A percentile compares a stretch with the other conserved stretches of the same genome.
Evolutionary conservation across 2,329 filamentous ascomycete species (phyloP).

Genomic region (Aspergillus quadricinctus): DNA sequence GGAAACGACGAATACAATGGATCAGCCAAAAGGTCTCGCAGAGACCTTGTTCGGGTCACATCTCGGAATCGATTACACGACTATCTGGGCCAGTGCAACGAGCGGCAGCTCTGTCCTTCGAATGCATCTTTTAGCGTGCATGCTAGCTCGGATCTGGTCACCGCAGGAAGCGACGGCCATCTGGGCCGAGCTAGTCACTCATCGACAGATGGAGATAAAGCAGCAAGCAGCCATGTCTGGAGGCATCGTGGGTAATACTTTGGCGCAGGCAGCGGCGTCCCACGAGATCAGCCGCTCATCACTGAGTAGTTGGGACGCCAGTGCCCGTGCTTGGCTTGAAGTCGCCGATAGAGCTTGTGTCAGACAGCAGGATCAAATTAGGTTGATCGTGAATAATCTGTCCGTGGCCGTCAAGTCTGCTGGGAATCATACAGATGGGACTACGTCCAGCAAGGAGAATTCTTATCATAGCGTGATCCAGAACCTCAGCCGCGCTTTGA

Average conservation of each 20-base stretch:
- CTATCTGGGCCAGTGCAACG: conserved; percentile 2
- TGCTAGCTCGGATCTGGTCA: neutral
- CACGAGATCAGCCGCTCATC: neutral
- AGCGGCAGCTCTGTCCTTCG: neutral
- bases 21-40: neutral
- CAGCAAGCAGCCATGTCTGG: neutral
- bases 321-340: too few relatives aligned
- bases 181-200: neutral
- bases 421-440: too few relatives aligned
- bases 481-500: too few relatives aligned
- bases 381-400: too few relatives aligned
- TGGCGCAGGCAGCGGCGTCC: neutral
- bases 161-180: neutral
- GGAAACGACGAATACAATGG: neutral
- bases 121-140: neutral
- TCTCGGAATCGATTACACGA: conserved; percentile 6
- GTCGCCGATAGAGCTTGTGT: too few relatives aligned
- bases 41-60: conserved; percentile 5
- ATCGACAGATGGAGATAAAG: neutral
- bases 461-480: too few relatives aligned
- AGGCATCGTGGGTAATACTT: neutral
- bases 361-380: too few relatives aligned
- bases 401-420: too few relatives aligned
- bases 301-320: too few relatives aligned
- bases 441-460: too few relatives aligned